phyloP scores from a whole-genome alignment of 2,329 filamentous ascomycete genomes.

The Penicillium sp. region DNA sequence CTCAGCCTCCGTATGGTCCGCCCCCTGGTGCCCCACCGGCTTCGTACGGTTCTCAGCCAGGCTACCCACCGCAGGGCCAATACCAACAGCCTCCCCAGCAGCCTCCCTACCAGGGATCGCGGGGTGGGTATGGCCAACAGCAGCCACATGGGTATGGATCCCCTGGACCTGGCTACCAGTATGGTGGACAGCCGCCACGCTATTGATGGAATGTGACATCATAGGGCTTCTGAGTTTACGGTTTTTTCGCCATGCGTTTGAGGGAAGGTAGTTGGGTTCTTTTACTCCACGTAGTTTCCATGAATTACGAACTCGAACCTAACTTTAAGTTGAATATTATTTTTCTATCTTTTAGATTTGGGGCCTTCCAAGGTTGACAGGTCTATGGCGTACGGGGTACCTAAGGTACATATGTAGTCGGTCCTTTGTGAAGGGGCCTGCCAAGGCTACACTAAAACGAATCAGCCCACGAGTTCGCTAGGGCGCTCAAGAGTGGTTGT shows the following conservation, averaged over 20 bases:
- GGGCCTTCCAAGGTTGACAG: not conserved
- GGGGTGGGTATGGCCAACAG: slow-evolving; percentile 18
- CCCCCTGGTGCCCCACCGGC: slow-evolving; percentile 14
- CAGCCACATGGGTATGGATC: slow-evolving; percentile 21
- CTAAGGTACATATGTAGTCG: not conserved
- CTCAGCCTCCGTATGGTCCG: slow-evolving; percentile 16
- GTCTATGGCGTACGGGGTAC: too few relatives aligned
- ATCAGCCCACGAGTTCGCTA: not conserved
- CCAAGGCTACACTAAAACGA: not conserved
- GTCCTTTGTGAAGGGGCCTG: not conserved
- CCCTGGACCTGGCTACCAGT: slow-evolving; percentile 14
- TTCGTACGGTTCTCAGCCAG: slow-evolving; percentile 9
- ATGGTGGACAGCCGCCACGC: slow-evolving; percentile 14
- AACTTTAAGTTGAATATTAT: slow-evolving; percentile 1
- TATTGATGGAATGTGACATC: slow-evolving; percentile 19
- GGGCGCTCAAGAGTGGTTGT: not conserved
- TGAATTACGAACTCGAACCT: not conserved
- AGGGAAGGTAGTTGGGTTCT: not conserved
- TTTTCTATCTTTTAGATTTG: not conserved
- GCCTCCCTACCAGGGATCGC: slow-evolving; percentile 9
- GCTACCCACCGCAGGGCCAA: slow-evolving; percentile 7
- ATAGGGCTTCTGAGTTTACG: not conserved
- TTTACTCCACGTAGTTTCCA: not conserved
- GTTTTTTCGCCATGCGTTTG: not conserved
- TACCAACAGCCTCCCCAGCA: slow-evolving; percentile 6